phyloP scores from a whole-genome alignment of 1,284 basidiomycete species.

The Moesziomyces sp. region DNA sequence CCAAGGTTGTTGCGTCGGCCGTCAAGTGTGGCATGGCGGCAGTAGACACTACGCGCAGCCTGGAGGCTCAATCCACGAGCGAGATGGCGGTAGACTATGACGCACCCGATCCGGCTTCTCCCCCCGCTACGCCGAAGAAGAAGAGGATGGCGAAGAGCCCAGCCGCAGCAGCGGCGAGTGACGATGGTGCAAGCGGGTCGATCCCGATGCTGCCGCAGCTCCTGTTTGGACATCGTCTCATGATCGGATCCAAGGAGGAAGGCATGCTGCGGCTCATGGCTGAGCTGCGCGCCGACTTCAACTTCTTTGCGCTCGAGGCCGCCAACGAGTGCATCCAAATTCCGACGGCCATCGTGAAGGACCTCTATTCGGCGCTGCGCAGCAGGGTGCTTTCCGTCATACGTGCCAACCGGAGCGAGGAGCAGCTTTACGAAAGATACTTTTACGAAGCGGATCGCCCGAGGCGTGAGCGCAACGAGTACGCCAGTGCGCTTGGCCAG shows the following conservation, averaged over 20 bases:
- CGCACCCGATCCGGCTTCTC: too few species aligned
- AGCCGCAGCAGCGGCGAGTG: too few species aligned
- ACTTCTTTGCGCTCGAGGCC: constrained; percentile 19
- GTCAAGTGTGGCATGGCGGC: background rate
- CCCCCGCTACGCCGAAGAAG: too few species aligned
- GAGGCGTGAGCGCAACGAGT: constrained; percentile 8
- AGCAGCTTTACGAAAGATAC: constrained; percentile 20
- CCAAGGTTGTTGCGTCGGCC: background rate
- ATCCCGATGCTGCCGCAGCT: background rate
- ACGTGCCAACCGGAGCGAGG: constrained; percentile 1
- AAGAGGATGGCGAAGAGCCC: too few species aligned
- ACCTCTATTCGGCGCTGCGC: constrained; percentile 6
- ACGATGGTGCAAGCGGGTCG: too few species aligned
- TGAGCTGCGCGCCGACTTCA: constrained; percentile 19
- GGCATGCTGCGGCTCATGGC: constrained; percentile 21
- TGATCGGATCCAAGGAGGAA: background rate
- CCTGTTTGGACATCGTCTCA: background rate
- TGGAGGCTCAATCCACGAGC: too few species aligned
- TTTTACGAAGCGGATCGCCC: constrained; percentile 17
- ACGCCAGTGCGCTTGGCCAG: background rate
- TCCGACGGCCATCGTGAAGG: constrained; percentile 9
- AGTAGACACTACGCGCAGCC: too few species aligned
- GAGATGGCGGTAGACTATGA: too few species aligned
- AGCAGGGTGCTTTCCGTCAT: background rate
- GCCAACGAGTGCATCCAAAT: constrained; percentile 4